Evolutionary conservation across 2,329 filamentous ascomycete species (phyloP).

Genomic region (Cordyceps javanica): DNA sequence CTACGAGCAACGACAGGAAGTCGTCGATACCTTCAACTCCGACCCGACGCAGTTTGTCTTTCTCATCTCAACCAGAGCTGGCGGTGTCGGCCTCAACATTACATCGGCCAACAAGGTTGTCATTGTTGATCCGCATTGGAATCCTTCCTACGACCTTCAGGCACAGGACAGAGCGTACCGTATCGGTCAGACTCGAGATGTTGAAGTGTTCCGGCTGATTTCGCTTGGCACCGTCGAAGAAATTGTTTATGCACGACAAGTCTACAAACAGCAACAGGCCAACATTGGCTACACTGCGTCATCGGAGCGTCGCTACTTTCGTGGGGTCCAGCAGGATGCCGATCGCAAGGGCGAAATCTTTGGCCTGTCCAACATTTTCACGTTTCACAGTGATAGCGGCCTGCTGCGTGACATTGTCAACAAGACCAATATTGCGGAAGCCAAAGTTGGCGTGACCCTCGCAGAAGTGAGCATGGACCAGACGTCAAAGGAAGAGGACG

Average conservation of each 20-base stretch:
- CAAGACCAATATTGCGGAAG: slow-evolving; percentile 95
- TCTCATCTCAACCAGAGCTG: slow-evolving; percentile 87
- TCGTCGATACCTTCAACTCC: slow-evolving; percentile 87
- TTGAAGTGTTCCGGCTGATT: slow-evolving; percentile 90
- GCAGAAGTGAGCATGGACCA: slow-evolving; percentile 68
- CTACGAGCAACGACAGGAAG: slow-evolving; percentile 74
- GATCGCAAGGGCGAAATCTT: slow-evolving; percentile 90
- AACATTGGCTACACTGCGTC: slow-evolving; percentile 96
- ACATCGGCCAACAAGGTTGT: slow-evolving; percentile 98
- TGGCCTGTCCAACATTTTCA: slow-evolving; percentile 79
- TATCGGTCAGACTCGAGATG: slow-evolving; percentile 86
- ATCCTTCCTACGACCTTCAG: slow-evolving; percentile 88
- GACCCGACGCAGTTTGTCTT: slow-evolving; percentile 88
- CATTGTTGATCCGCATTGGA: slow-evolving; percentile 96
- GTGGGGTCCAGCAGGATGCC: slow-evolving; percentile 79
- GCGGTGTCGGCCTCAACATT: slow-evolving; percentile 91
- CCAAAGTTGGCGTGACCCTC: slow-evolving; percentile 75
- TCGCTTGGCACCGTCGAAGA: slow-evolving; percentile 93
- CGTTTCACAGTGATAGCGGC: slow-evolving; percentile 71
- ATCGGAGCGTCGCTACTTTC: slow-evolving; percentile 89
- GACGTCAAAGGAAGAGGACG: slow-evolving; percentile 48
- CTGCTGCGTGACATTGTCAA: slow-evolving; percentile 94
- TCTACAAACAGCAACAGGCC: slow-evolving; percentile 98
- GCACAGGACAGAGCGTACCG: slow-evolving; percentile 95
- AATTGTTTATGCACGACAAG: slow-evolving; percentile 92